These are phyloP conservation scores for Diplosphaera chodatii DNA, from an alignment of 139 green algal genomes.

Conservation along the genomic window DNA sequence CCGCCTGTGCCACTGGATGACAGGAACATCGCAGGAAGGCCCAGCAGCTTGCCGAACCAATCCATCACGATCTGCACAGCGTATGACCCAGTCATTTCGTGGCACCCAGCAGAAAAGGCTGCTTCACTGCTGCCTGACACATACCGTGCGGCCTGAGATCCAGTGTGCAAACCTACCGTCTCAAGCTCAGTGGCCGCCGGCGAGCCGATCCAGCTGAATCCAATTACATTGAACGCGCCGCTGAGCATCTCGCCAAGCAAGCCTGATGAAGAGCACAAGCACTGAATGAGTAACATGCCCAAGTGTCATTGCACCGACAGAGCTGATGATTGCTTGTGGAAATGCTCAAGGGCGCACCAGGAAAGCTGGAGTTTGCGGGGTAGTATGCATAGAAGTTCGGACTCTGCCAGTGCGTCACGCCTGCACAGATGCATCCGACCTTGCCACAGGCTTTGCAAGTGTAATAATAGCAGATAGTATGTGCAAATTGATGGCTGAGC, in stretches of 20 bases:
- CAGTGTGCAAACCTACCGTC: conserved; percentile 39
- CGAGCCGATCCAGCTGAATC: conserved; percentile 58
- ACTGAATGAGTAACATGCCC: too few relatives aligned
- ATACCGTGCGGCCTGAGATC: too few relatives aligned
- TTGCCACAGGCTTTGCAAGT: too few relatives aligned
- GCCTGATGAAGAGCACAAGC: conserved; percentile 26
- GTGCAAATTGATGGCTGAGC: too few relatives aligned
- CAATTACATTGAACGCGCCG: conserved; percentile 53
- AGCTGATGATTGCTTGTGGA: too few relatives aligned
- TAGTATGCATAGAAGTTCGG: conserved; percentile 81
- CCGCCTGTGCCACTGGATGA: conserved; percentile 13
- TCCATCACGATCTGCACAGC: conserved; percentile 70
- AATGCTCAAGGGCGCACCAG: too few relatives aligned
- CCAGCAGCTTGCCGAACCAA: conserved; percentile 71
- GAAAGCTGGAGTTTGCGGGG: conserved; percentile 52
- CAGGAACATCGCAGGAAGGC: conserved; percentile 58
- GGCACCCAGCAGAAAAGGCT: too few relatives aligned
- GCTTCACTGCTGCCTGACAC: too few relatives aligned
- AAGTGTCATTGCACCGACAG: too few relatives aligned
- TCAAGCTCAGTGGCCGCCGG: conserved; percentile 81
- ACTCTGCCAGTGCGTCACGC: conserved; percentile 77
- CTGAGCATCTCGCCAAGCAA: conserved; percentile 67
- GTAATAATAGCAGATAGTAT: too few relatives aligned
- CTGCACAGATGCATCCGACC: too few relatives aligned
- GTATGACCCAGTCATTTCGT: too few relatives aligned